Base-by-base conservation (phyloP, 2,329 filamentous ascomycete species). In the Penicillium sumatraense region DNA sequence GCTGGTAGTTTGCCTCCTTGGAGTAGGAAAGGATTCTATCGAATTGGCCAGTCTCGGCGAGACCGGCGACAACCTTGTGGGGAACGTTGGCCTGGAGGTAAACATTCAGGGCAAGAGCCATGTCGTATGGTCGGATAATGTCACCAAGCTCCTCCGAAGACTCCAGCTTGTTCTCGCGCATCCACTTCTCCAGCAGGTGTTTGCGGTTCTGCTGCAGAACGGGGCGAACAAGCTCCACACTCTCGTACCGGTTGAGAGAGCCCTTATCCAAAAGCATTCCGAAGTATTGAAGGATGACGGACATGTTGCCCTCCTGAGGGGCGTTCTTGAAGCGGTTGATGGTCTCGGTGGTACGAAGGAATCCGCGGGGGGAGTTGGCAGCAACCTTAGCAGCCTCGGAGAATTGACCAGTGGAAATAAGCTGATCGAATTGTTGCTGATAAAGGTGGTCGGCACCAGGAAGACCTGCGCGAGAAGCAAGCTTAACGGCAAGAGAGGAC, bases 201-300 rank as follows among this genome's bases (percentile, higher is more conserved):
- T 97, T 98, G 62, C 95, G 87, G 74, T 93, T 95, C 76, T 99
- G 95, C 53, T 89, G 87, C 54, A 99, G 83, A 18, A 99, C 95
- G 18, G 95, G 95, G 63, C 92, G 87, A 9, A 95, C 93, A 58
- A 99, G 83, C 79, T 99, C 95, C 35, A 99, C 81, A 44, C 93
- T 96, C 78, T 99, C 95, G 63, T 96, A 90, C 72, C 89, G 87
- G 79, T 99, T 99, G 42, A 99, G 81, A 24, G 86, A 85, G 55
- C 95, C 93, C 84, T 99, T 97, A 74, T 99, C 96, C 29, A 99
- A 83, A 40, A 99, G 83, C 85, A 97, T 92, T 59, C 95, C 95
- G 66, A 99, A 99, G 78, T 99, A 99, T 73, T 98, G 95, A 50
- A 99, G 83, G 56, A 97, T 96, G 65, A 91, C 88, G 1, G 95